phyloP scores from a whole-genome alignment of 257 asterid genomes.

The Scutellaria minor region DNA sequence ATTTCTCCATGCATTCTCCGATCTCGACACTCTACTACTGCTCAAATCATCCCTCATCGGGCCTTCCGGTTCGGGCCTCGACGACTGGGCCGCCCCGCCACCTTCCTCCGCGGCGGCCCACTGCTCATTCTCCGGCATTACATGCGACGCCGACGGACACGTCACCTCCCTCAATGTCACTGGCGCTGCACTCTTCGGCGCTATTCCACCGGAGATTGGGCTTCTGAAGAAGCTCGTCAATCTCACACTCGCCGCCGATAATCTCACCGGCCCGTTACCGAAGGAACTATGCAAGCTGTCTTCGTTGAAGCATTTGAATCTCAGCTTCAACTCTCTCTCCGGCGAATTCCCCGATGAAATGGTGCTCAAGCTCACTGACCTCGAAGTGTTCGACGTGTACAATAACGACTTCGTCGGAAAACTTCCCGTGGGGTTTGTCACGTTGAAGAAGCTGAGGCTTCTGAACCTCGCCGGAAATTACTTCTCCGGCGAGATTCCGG shows the following conservation, averaged over 20 bases:
- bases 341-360: slow-evolving; percentile 50
- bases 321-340: slow-evolving; percentile 49
- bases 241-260: slow-evolving; percentile 52
- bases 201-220: slow-evolving; percentile 74
- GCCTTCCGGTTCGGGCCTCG: slow-evolving; percentile 49
- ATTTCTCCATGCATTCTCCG: slow-evolving; percentile 51
- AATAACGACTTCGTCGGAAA: slow-evolving; percentile 65
- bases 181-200: slow-evolving; percentile 48
- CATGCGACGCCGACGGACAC: slow-evolving; percentile 49
- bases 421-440: slow-evolving; percentile 52
- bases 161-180: slow-evolving; percentile 53
- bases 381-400: slow-evolving; percentile 61
- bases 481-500: slow-evolving; percentile 71
- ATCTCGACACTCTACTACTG: slow-evolving; percentile 50
- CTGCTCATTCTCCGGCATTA: slow-evolving; percentile 70
- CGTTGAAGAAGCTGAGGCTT: slow-evolving; percentile 42
- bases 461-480: slow-evolving; percentile 69
- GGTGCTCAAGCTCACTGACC: slow-evolving; percentile 42
- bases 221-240: slow-evolving; percentile 51
- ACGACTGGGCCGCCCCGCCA: slow-evolving; percentile 55
- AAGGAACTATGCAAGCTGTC: slow-evolving; percentile 50
- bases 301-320: slow-evolving; percentile 47
- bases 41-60: slow-evolving; percentile 61
- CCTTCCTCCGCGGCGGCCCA: slow-evolving; percentile 42
- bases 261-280: slow-evolving; percentile 67